These are phyloP conservation scores for Claviceps fusiformis DNA, from an alignment of 2,329 filamentous ascomycete species.

Conservation along the genomic window DNA sequence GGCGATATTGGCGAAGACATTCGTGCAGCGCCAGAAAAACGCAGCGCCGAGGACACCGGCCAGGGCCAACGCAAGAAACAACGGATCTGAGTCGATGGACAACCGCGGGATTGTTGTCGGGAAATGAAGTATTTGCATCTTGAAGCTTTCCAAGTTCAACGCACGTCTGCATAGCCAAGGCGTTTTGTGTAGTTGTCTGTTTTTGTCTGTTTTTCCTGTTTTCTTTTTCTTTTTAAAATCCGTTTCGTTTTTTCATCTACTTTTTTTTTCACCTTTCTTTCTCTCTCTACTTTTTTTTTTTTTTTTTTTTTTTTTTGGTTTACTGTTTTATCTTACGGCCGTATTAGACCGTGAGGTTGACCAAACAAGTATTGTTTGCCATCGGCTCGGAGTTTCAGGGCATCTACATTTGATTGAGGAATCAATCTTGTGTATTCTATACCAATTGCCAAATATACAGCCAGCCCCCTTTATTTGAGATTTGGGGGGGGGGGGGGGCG, in stretches of 20 bases:
- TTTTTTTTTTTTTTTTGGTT: background rate
- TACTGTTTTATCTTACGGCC: background rate
- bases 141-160: background rate
- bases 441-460: background rate
- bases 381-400: background rate
- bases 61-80: constrained; percentile 16
- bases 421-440: no score
- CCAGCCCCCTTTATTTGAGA: background rate
- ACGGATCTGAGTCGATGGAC: constrained; percentile 13
- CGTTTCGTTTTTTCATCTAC: no score
- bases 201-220: no score
- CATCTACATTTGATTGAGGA: no score
- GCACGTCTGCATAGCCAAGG: constrained; percentile 1
- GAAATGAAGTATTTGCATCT: background rate
- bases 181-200: background rate
- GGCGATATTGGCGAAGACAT: constrained; percentile 24
- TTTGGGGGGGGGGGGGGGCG: no score
- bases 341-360: no score
- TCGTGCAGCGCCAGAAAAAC: constrained; percentile 6
- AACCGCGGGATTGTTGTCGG: background rate
- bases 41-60: constrained; percentile 10
- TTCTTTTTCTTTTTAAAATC: no score
- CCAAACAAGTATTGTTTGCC: background rate
- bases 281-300: no score
- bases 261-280: no score